Evolutionary conservation across 352 stramenopile species (phyloP).

Genomic region (Aphanomyces astaci): DNA sequence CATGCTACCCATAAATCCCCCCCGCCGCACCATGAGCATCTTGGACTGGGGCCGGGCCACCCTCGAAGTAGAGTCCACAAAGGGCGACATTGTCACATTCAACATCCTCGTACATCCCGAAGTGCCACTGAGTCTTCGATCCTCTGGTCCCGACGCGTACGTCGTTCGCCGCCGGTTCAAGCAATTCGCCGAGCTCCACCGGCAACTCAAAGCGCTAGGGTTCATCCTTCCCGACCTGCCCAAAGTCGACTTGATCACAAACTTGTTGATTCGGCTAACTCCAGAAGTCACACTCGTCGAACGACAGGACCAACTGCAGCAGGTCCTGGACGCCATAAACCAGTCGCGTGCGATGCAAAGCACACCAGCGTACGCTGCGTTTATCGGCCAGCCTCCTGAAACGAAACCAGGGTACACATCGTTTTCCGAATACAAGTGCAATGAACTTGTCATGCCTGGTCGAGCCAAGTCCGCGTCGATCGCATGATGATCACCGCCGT

Average conservation of each 20-base stretch:
- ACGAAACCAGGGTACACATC: constrained; percentile 18
- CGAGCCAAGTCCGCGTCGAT: background rate
- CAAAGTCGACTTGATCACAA: constrained; percentile 7
- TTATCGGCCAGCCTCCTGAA: constrained; percentile 13
- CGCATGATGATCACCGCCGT: no score
- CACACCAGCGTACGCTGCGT: background rate
- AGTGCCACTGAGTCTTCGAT: background rate
- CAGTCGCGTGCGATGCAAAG: background rate
- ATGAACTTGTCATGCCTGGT: background rate
- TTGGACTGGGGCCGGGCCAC: background rate
- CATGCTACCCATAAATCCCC: background rate
- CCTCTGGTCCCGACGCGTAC: background rate
- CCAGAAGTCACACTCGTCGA: constrained; percentile 3
- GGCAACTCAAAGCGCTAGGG: background rate
- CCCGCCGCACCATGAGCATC: background rate
- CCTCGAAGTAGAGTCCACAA: background rate
- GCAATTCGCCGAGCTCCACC: constrained; percentile 3
- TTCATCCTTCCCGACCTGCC: constrained; percentile 4
- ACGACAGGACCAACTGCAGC: background rate
- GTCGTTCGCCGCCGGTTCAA: background rate
- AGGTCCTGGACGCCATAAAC: constrained; percentile 11
- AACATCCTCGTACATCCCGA: constrained; percentile 4
- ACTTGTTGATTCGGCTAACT: background rate
- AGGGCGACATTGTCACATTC: background rate
- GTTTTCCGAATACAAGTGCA: background rate